Evolutionary conservation across 495 filamentous ascomycete genomes (phyloP), one percentile per base, ranked within the genome.

Genomic region (Aspergillus wentii): DNA sequence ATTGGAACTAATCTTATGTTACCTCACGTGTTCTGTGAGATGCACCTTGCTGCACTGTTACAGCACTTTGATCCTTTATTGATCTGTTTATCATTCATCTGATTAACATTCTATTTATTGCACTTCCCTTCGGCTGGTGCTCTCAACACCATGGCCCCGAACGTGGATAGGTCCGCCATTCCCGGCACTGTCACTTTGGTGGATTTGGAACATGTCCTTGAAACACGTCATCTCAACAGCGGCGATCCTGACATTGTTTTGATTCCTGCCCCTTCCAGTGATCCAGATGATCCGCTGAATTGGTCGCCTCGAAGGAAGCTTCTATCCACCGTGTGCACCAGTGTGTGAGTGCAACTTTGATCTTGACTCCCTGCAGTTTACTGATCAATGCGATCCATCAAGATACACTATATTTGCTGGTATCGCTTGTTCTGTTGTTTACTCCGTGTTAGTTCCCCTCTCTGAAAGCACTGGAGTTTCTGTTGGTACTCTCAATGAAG

Each of bases 251-350:
- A 79, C 30, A 71, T 81, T 37, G 71, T 82, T n/a, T 55, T 83
- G 17, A 64, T 80, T 18, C 79, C 78, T 3, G 57, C 70, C 1
- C 78, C 78, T 1, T 79, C 76, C 0, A 52, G 54, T 28, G 71
- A 81, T 42, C 75, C 76, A 2, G 69, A 81, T 34, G 78, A 83
- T 40, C 77, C 78, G 9, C 54, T 83, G 43, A 81, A 80, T 39
- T 82, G 78, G 78, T 69, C 75, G 36, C 65, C 58, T 4, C 57
- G 62, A 25, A 67, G 77, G 30, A 82, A 80, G 53, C 43, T 68
- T 10, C 45, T 79, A 26, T 74, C 74, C 3, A 72, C 73, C 1
- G 39, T 64, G 22, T 72, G 68, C 43, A 64, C 68, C 8, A 75
- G 52, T 54, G 40, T 58, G 65, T 71, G 27, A 44, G 64, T 49